Evolutionary conservation across 345 rosid species (phyloP).

Genomic region (Linum usitatissimum): DNA sequence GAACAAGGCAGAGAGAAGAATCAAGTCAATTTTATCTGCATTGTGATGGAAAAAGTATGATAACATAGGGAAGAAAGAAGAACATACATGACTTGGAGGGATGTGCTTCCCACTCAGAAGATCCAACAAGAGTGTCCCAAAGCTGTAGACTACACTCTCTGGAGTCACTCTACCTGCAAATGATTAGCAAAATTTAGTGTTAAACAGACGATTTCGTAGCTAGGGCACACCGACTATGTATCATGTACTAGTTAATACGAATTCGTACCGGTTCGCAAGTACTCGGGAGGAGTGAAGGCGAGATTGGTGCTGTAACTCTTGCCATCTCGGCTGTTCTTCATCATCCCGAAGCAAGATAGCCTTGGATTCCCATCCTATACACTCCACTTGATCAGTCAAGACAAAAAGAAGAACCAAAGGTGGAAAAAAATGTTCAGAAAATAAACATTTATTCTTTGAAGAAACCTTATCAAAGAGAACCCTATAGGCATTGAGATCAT

Average conservation of each 20-base stretch:
- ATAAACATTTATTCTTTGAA: neutral
- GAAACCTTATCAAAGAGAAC: neutral
- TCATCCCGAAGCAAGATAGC: conserved; percentile 5
- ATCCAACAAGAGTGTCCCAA: neutral
- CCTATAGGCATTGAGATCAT: conserved; percentile 7
- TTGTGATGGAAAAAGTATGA: neutral
- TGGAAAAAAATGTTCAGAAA: neutral
- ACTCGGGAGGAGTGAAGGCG: conserved; percentile 5
- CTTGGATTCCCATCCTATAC: conserved; percentile 2
- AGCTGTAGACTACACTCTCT: conserved; percentile 4
- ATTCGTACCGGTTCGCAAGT: neutral
- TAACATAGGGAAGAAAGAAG: neutral
- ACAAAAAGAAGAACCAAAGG: neutral
- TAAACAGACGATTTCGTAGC: too few relatives aligned
- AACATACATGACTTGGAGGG: conserved; percentile 2
- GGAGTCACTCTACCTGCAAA: conserved; percentile 3
- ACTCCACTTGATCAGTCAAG: neutral
- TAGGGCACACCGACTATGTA: too few relatives aligned
- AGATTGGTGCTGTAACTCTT: conserved; percentile 5
- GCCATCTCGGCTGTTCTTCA: conserved; percentile 6
- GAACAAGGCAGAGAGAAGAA: neutral
- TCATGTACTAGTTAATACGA: neutral
- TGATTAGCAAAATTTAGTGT: neutral
- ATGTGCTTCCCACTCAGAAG: conserved; percentile 3
- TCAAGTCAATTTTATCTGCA: neutral